Base-by-base conservation (phyloP, 306 rosid genomes). In the Quercus mongolica region DNA sequence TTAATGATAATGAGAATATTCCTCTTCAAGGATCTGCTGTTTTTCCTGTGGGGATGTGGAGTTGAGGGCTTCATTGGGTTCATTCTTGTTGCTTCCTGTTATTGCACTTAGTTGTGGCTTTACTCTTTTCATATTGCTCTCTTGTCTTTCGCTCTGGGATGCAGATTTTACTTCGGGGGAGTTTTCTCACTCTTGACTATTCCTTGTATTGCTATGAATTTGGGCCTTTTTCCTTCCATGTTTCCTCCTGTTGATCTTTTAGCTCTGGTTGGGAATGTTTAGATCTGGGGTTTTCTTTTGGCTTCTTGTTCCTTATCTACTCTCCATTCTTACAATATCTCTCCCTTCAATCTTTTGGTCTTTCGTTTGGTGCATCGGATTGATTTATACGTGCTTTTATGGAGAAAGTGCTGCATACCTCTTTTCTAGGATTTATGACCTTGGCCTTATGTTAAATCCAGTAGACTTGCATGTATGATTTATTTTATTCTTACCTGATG, bases 1-100 rank as follows among this genome's bases (percentile, higher is more conserved):
- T 87, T 78, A 87, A 82, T 89, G 84, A 80, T 90, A 76, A 80
- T 86, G 80, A 85, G 85, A 84, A 85, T 89, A 64, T 84, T 84
- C 79, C 84, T 62, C 80, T 63, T 71, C 83, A 79, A 85, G 87
- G 85, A 71, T 84, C 85, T 84, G 76, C 84, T 83, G 81, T 80
- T 86, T 83, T 81, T 51, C 84, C 65, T 73, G 70, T 58, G 82
- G 84, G 86, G 84, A 81, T 82, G 73, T 74, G 82, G 80, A 51
- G 83, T 74, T 82, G 74, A 75, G 73, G 77, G 78, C 78, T 64
- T 74, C 76, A 56, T 67, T 30, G 78, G 59, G 65, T 20, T 51
- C 71, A 35, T 25, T 74, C 80, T 15, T 78, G 13, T 69, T 83
- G 72, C 78, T 75, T 65, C 77, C 56, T n/a, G 33, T 73, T 71